Evolutionary conservation across 2,329 filamentous ascomycete genomes (phyloP).

Genomic region (Penicillium sp.): DNA sequence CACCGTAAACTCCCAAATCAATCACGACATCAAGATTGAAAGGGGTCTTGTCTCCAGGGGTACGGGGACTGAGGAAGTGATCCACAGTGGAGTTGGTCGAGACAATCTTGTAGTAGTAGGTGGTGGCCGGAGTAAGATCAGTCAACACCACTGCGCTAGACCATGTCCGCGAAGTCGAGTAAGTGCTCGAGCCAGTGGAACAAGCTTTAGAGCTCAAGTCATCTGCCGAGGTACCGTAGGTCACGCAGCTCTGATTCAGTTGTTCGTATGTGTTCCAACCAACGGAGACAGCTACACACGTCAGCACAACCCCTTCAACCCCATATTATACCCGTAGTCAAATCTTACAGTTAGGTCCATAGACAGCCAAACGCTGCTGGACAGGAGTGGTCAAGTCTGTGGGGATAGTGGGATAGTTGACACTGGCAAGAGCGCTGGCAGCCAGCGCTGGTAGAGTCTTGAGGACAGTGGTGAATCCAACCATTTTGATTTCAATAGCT

Average conservation of each 20-base stretch:
- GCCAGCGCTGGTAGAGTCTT: slow-evolving; percentile 20
- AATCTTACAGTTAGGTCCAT: slow-evolving; percentile 48
- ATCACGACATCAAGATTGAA: slow-evolving; percentile 56
- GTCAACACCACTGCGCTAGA: slow-evolving; percentile 52
- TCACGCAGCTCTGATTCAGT: slow-evolving; percentile 49
- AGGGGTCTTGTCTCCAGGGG: slow-evolving; percentile 55
- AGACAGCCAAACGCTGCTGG: slow-evolving; percentile 56
- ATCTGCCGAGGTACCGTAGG: slow-evolving; percentile 49
- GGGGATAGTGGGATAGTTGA: slow-evolving; percentile 49
- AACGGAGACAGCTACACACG: slow-evolving; percentile 48
- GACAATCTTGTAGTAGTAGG: slow-evolving; percentile 61
- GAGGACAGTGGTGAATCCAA: slow-evolving; percentile 6
- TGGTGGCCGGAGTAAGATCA: slow-evolving; percentile 52
- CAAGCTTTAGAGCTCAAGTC: slow-evolving; percentile 45
- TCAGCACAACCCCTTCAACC: not conserved
- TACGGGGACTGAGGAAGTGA: slow-evolving; percentile 56
- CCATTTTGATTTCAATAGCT: slow-evolving; percentile 7
- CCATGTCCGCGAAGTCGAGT: slow-evolving; percentile 56
- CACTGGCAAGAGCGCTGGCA: slow-evolving; percentile 22
- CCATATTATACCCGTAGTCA: not conserved
- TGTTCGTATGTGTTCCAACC: slow-evolving; percentile 59
- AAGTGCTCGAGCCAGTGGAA: slow-evolving; percentile 51
- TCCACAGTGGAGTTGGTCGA: slow-evolving; percentile 57
- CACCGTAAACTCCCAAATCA: slow-evolving; percentile 57
- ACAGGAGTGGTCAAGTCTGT: slow-evolving; percentile 54